phyloP scores from a whole-genome alignment of 768 basidiomycete genomes.

The Lactarius hengduanensis region DNA sequence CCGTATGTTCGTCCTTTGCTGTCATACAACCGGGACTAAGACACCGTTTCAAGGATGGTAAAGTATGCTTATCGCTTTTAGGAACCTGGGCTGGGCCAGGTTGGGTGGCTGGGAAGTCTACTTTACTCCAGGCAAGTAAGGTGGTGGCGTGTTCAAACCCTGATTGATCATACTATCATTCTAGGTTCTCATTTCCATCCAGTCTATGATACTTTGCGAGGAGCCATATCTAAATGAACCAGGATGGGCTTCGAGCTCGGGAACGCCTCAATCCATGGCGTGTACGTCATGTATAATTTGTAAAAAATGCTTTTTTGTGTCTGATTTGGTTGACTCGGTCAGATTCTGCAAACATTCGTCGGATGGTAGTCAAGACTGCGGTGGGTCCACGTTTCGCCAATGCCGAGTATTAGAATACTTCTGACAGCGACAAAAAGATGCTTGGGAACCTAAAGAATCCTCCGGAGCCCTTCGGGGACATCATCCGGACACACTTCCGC shows the following conservation, averaged over 20 bases:
- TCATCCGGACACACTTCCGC: constrained; percentile 89
- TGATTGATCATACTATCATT: constrained; percentile 12
- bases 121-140: constrained; percentile 69
- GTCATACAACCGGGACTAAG: not conserved
- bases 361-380: constrained; percentile 90
- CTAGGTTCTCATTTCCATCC: constrained; percentile 86
- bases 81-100: constrained; percentile 95
- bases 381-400: constrained; percentile 41
- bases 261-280: constrained; percentile 70
- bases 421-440: constrained; percentile 52
- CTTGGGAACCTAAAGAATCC: constrained; percentile 77
- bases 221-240: constrained; percentile 95
- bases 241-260: constrained; percentile 73
- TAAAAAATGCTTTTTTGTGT: not conserved
- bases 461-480: constrained; percentile 81
- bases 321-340: constrained; percentile 22
- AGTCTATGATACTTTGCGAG: constrained; percentile 94
- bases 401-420: constrained; percentile 10
- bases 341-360: constrained; percentile 91
- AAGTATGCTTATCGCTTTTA: constrained; percentile 88
- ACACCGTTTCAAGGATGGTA: constrained; percentile 63
- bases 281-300: constrained; percentile 49
- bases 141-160: not conserved
- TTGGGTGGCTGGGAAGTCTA: constrained; percentile 89
- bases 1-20: constrained; percentile 46